These are phyloP conservation scores for Phtheirospermum japonicum DNA, from an alignment of 257 asterid genomes.

Conservation along the genomic window DNA sequence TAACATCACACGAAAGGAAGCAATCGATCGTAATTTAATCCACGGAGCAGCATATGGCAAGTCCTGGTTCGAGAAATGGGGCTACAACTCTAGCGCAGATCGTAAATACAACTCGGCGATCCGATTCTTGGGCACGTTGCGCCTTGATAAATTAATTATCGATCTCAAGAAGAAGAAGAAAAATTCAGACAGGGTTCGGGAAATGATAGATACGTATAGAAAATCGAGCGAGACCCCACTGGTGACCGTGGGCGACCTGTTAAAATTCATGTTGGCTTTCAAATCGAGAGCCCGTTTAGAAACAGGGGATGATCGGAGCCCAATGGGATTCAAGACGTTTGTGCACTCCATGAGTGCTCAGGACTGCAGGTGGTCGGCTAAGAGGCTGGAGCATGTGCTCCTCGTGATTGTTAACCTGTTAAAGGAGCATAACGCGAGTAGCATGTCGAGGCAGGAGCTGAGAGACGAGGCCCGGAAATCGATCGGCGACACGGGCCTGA, in stretches of 20 bases:
- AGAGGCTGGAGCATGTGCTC: slow-evolving; percentile 51
- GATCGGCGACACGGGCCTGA: slow-evolving; percentile 86
- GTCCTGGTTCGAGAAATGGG: slow-evolving; percentile 69
- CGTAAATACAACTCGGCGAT: slow-evolving; percentile 37
- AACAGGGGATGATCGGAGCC: slow-evolving; percentile 27
- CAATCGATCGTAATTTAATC: slow-evolving; percentile 50
- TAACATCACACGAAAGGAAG: slow-evolving; percentile 37
- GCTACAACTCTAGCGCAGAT: slow-evolving; percentile 49
- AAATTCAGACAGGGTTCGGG: slow-evolving; percentile 36
- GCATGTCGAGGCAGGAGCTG: slow-evolving; percentile 62
- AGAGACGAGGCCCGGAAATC: slow-evolving; percentile 57
- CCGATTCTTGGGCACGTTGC: slow-evolving; percentile 40
- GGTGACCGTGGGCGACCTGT: slow-evolving; percentile 52
- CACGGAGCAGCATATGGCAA: slow-evolving; percentile 49
- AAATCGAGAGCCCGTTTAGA: slow-evolving; percentile 29
- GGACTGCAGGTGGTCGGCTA: slow-evolving; percentile 70
- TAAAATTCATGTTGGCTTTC: slow-evolving; percentile 47
- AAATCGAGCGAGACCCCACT: slow-evolving; percentile 43
- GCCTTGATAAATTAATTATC: slow-evolving; percentile 41
- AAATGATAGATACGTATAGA: slow-evolving; percentile 43
- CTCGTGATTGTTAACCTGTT: slow-evolving; percentile 47
- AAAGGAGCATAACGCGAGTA: slow-evolving; percentile 39
- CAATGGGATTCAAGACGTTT: slow-evolving; percentile 38
- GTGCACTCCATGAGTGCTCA: slow-evolving; percentile 45
- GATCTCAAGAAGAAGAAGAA: slow-evolving; percentile 38